Evolutionary conservation across 179 eudicot species (phyloP).

Genomic region (Sideroxylon spinosum): DNA sequence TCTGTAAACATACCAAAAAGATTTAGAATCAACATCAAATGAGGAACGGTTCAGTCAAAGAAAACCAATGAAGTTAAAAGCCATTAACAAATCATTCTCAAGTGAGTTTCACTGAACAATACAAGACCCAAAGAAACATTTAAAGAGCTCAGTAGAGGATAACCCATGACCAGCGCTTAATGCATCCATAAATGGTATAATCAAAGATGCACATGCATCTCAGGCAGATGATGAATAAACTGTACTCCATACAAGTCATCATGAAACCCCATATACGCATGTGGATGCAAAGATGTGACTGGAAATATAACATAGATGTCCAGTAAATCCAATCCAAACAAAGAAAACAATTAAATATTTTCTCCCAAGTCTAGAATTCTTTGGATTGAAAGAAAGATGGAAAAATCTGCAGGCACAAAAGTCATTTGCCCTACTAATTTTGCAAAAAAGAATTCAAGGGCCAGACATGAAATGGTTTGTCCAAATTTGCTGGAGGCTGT

Average conservation of each 20-base stretch:
- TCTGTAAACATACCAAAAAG: constrained; percentile 42
- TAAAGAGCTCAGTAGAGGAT: not conserved
- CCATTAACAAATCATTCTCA: constrained; percentile 1
- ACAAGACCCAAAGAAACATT: not conserved
- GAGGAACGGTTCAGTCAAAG: not conserved
- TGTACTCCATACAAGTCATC: not conserved
- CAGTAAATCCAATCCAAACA: not conserved
- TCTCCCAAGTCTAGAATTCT: not conserved
- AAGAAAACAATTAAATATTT: not conserved
- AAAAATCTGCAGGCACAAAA: not conserved
- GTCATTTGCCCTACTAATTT: constrained; percentile 5
- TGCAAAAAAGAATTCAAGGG: not conserved
- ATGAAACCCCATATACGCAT: not conserved
- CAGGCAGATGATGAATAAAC: not conserved
- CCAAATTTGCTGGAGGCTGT: not conserved
- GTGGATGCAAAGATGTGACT: not conserved
- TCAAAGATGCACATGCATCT: not conserved
- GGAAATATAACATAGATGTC: too few relatives aligned
- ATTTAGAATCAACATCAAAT: constrained; percentile 15
- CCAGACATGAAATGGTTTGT: not conserved
- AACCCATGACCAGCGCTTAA: not conserved
- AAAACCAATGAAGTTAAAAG: not conserved
- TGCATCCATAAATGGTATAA: not conserved
- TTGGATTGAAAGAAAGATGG: not conserved
- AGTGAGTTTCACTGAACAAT: not conserved